These are phyloP conservation scores for Naegleria gruberi DNA, from an alignment of 208 protist species.

Conservation along the genomic window DNA sequence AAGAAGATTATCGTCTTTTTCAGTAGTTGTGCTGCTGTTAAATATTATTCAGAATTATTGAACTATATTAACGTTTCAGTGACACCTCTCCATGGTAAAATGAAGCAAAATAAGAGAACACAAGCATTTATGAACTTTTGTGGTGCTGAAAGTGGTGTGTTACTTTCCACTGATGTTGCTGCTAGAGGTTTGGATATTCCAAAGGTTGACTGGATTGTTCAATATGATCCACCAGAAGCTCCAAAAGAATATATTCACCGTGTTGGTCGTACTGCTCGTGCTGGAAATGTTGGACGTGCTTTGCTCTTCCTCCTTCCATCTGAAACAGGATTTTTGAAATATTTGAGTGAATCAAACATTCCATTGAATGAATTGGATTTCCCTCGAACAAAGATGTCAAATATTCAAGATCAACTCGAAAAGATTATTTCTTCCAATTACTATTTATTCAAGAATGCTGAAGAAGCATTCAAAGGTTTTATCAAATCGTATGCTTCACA, in stretches of 20 bases:
- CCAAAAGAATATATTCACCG: slow-evolving; percentile 99
- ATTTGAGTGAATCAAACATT: slow-evolving; percentile 90
- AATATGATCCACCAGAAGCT: slow-evolving; percentile 98
- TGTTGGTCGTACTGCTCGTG: slow-evolving; percentile 95
- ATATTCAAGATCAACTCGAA: slow-evolving; percentile 85
- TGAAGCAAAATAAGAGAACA: slow-evolving; percentile 98
- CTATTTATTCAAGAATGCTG: slow-evolving; percentile 90
- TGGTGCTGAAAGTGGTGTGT: slow-evolving; percentile 91
- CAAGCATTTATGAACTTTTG: slow-evolving; percentile 99
- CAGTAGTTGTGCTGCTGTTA: slow-evolving; percentile 91
- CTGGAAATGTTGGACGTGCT: slow-evolving; percentile 72
- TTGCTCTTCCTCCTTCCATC: slow-evolving; percentile 96
- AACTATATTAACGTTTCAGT: slow-evolving; percentile 99
- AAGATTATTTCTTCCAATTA: slow-evolving; percentile 95
- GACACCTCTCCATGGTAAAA: slow-evolving; percentile 96
- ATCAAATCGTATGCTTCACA: slow-evolving; percentile 95
- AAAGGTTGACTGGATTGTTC: slow-evolving; percentile 97
- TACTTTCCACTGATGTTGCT: slow-evolving; percentile 98
- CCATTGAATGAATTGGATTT: slow-evolving; percentile 96
- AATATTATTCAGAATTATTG: slow-evolving; percentile 97
- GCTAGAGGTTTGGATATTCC: slow-evolving; percentile 97
- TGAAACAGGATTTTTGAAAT: slow-evolving; percentile 96
- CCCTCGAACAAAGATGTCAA: slow-evolving; percentile 81
- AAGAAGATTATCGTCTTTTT: slow-evolving; percentile 97
- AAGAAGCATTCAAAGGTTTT: slow-evolving; percentile 95